These are phyloP conservation scores for Lophiostoma macrostomum DNA, from an alignment of 495 filamentous ascomycete species.

Conservation along the genomic window DNA sequence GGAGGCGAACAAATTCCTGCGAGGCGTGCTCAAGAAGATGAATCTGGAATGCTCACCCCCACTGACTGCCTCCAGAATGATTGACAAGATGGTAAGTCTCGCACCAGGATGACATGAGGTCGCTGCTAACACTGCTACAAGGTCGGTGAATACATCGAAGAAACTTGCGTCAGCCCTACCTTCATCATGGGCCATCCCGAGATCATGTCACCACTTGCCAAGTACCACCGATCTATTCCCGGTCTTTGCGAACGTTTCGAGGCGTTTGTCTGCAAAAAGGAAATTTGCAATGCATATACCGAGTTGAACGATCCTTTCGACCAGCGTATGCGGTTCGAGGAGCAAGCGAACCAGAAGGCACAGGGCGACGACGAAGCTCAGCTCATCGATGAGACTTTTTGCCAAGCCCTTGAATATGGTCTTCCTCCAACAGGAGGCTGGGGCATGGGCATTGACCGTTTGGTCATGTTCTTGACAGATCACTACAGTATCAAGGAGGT, in stretches of 20 bases:
- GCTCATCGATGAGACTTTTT: constrained; percentile 91
- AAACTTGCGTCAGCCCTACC: constrained; percentile 89
- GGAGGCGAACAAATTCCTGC: constrained; percentile 83
- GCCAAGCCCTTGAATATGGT: constrained; percentile 77
- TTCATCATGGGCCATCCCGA: constrained; percentile 91
- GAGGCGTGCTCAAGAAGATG: constrained; percentile 78
- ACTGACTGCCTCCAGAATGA: constrained; percentile 92
- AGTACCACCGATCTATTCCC: constrained; percentile 76
- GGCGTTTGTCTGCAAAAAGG: constrained; percentile 96
- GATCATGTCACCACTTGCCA: constrained; percentile 97
- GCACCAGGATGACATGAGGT: constrained; percentile 32
- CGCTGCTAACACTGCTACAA: not conserved
- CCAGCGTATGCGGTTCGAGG: constrained; percentile 89
- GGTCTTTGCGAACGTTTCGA: constrained; percentile 97
- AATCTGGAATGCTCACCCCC: constrained; percentile 87
- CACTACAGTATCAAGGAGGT: constrained; percentile 97
- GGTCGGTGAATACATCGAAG: constrained; percentile 84
- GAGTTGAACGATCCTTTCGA: constrained; percentile 98
- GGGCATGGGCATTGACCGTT: constrained; percentile 95
- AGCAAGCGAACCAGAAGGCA: constrained; percentile 93
- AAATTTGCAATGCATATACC: constrained; percentile 94
- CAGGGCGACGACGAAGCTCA: constrained; percentile 97
- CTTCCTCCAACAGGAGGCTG: constrained; percentile 93
- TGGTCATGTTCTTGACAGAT: constrained; percentile 97
- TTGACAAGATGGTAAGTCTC: constrained; percentile 75